Evolutionary conservation across 2,329 filamentous ascomycete genomes (phyloP).

Genomic region (Simplicillium sp.): DNA sequence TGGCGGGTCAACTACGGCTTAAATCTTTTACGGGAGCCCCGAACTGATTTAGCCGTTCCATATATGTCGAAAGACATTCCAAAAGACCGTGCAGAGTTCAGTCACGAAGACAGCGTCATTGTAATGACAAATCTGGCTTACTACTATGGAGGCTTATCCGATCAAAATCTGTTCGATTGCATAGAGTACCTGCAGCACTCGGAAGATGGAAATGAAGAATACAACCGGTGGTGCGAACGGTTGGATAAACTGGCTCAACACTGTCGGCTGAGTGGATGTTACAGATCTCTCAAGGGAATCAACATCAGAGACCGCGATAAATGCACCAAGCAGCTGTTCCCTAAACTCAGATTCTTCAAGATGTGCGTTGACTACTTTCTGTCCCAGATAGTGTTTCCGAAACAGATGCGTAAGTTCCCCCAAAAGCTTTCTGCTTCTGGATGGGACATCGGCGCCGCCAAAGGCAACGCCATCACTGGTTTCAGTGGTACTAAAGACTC

Average conservation of each 20-base stretch:
- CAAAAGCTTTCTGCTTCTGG: slow-evolving; percentile 55
- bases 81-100: slow-evolving; percentile 47
- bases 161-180: slow-evolving; percentile 36
- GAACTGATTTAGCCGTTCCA: slow-evolving; percentile 43
- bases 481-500: slow-evolving; percentile 66
- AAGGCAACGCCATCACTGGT: slow-evolving; percentile 43
- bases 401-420: slow-evolving; percentile 52
- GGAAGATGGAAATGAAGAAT: slow-evolving; percentile 44
- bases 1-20: slow-evolving; percentile 59
- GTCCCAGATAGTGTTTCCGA: slow-evolving; percentile 46
- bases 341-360: slow-evolving; percentile 40
- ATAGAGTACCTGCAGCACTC: slow-evolving; percentile 38
- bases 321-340: slow-evolving; percentile 41
- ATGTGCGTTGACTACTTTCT: slow-evolving; percentile 55
- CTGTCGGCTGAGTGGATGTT: slow-evolving; percentile 9
- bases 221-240: slow-evolving; percentile 34
- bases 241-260: slow-evolving; percentile 18
- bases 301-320: slow-evolving; percentile 47
- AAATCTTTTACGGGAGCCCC: slow-evolving; percentile 27
- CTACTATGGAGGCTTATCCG: slow-evolving; percentile 44
- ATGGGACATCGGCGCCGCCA: slow-evolving; percentile 51
- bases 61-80: slow-evolving; percentile 52
- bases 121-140: slow-evolving; percentile 44
- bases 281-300: slow-evolving; percentile 35
- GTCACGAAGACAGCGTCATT: slow-evolving; percentile 50